Evolutionary conservation across 1,139 yeast species (phyloP).

Genomic region (Suhomyces guaymorum): DNA sequence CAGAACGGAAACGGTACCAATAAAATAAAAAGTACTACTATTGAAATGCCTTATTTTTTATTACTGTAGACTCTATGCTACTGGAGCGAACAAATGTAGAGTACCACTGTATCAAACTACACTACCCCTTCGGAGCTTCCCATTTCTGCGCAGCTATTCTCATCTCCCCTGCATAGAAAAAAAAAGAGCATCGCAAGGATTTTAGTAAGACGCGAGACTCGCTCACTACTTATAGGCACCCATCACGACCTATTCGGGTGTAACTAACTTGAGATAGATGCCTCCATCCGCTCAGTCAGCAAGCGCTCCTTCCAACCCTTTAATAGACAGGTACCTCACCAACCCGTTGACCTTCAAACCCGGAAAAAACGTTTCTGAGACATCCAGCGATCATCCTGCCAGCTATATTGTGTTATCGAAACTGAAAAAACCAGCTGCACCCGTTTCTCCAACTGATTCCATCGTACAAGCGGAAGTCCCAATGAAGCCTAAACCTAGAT

Average conservation of each 20-base stretch:
- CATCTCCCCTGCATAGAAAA: slow-evolving; percentile 4
- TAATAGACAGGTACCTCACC: slow-evolving; percentile 58
- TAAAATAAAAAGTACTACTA: no score
- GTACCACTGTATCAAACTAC: not conserved
- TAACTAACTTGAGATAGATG: slow-evolving; percentile 6
- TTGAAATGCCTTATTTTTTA: no score
- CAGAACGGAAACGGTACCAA: no score
- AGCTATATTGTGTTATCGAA: slow-evolving; percentile 42
- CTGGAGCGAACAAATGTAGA: no score
- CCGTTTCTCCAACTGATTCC: slow-evolving; percentile 1
- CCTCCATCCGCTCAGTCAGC: slow-evolving; percentile 10
- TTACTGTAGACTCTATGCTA: no score
- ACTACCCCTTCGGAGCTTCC: not conserved
- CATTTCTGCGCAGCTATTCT: slow-evolving; percentile 1
- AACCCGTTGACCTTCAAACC: slow-evolving; percentile 62
- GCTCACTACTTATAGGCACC: not conserved
- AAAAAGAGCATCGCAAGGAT: not conserved
- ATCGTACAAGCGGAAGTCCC: slow-evolving; percentile 2
- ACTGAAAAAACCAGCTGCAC: slow-evolving; percentile 19
- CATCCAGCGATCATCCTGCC: slow-evolving; percentile 30
- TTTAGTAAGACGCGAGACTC: not conserved
- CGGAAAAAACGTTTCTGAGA: slow-evolving; percentile 46
- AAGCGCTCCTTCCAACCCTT: slow-evolving; percentile 38
- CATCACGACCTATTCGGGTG: not conserved
- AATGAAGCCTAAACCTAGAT: slow-evolving; percentile 38